These are phyloP conservation scores for Alternaria triticimaculans DNA, from an alignment of 2,329 filamentous ascomycete genomes.

Conservation along the genomic window DNA sequence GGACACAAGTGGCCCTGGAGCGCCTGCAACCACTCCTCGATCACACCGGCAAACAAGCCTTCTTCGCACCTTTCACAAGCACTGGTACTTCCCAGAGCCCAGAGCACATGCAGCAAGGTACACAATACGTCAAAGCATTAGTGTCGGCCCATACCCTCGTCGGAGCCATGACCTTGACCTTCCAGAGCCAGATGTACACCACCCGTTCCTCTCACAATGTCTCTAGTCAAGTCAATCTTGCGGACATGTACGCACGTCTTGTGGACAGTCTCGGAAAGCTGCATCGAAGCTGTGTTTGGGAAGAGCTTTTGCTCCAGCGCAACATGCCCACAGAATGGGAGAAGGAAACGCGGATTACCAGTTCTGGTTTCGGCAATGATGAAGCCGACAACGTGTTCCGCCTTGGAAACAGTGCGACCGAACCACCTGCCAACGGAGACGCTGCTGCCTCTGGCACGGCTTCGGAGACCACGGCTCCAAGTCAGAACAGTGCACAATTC, in stretches of 20 bases:
- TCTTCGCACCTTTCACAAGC: constrained; percentile 71
- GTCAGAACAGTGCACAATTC: constrained; percentile 55
- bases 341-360: constrained; percentile 53
- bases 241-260: constrained; percentile 80
- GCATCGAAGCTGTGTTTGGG: constrained; percentile 80
- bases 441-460: constrained; percentile 13
- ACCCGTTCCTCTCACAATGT: constrained; percentile 68
- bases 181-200: constrained; percentile 68
- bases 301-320: constrained; percentile 78
- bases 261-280: constrained; percentile 78
- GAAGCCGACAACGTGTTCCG: constrained; percentile 51
- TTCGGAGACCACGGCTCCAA: constrained; percentile 14
- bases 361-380: constrained; percentile 46
- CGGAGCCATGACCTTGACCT: constrained; percentile 76
- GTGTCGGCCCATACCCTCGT: constrained; percentile 78
- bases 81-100: constrained; percentile 16
- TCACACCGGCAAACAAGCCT: constrained; percentile 61
- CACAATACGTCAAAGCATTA: constrained; percentile 77
- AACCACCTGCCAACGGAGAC: constrained; percentile 22
- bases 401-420: constrained; percentile 34
- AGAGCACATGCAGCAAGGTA: constrained; percentile 66
- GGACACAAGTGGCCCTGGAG: constrained; percentile 73
- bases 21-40: constrained; percentile 70
- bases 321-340: constrained; percentile 75
- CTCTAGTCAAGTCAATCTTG: constrained; percentile 80